Base-by-base conservation (phyloP, 805 yeast species). In the Metschnikowia corniflorae region DNA sequence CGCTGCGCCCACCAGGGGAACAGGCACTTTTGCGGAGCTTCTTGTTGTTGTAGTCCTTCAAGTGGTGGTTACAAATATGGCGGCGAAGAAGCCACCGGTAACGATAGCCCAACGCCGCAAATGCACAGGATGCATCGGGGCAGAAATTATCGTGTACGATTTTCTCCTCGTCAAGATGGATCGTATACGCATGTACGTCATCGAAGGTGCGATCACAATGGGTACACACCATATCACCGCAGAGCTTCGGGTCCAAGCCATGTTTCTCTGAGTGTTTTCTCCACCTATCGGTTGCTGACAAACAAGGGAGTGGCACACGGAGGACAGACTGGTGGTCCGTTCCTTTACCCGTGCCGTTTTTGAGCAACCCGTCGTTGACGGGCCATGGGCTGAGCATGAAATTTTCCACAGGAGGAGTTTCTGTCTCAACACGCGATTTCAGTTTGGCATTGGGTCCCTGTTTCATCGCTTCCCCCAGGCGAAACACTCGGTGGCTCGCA, bases 51-150 rank as follows among this genome's bases (percentile, higher is more conserved):
- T 46, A 44, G 35, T 37, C 36, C n/a, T 44, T 43, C 31, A 49
- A 37, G 27, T 49, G 53, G 18, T 44, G 44, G 31, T 42, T 42
- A 31, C 51, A 38, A 9, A 44, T 39, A 27, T 49, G 53, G 10
- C 53, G 44, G 14, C 53, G 43, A 17, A 49, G 44, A 16, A 33
- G 39, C 43, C 37, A 31, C 19, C 45, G 35, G 16, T 39, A 35
- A 12, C 37, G 29, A 37, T 34, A 49, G 4, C 53, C 53, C 6
- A 44, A 26, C 4, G 39, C 43, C 5, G 42, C 35, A 29, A 38
- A 44, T 6, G 40, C 24, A 26, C 53, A 49, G 8, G 25, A 19
- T 12, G 25, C 32, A 29, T 49, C 53, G 2, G 50, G 47, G 16
- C 53, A 49, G 19, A 44, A 42, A 30, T 39, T 39, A 14, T 44